Conservation (phyloP, 208 protist genomes). For the Leishmania gerbilli region DNA sequence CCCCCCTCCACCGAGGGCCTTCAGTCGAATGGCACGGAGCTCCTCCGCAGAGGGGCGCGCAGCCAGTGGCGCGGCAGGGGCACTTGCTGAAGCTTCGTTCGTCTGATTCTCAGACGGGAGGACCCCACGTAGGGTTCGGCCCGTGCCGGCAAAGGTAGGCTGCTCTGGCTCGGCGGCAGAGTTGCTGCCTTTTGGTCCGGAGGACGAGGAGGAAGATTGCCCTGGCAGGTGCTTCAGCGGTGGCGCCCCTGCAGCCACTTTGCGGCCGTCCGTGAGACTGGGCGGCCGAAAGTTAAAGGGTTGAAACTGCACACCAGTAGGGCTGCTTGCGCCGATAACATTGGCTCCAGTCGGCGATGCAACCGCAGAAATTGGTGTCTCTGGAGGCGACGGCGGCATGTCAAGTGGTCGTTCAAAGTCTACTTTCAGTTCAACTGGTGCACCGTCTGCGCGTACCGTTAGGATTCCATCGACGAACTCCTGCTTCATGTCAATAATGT, state of each 20-base stretch:
- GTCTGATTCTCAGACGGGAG: neutral
- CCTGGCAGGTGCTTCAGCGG: conserved; percentile 1
- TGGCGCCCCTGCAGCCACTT: neutral
- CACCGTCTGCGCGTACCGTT: conserved; percentile 86
- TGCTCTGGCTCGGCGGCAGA: conserved; percentile 2
- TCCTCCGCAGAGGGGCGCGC: conserved; percentile 30
- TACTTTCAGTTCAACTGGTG: conserved; percentile 92
- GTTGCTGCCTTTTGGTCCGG: neutral
- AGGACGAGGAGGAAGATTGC: neutral
- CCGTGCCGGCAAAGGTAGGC: conserved; percentile 28
- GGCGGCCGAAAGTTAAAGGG: conserved; percentile 66
- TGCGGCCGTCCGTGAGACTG: conserved; percentile 36
- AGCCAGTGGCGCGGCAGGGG: neutral
- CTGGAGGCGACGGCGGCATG: conserved; percentile 76
- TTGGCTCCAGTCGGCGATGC: conserved; percentile 38
- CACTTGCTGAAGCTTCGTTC: conserved; percentile 13
- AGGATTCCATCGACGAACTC: conserved; percentile 76
- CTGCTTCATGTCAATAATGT: conserved; percentile 65
- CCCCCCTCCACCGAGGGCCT: conserved; percentile 10
- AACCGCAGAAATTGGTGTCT: conserved; percentile 15
- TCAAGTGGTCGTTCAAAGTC: conserved; percentile 94
- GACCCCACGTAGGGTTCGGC: conserved; percentile 28
- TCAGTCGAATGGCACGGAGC: conserved; percentile 13
- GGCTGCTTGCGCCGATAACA: conserved; percentile 55
- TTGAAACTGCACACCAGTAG: conserved; percentile 58